A percentile compares a stretch with the other conserved stretches of the same genome.
phyloP scores from a whole-genome alignment of 1,284 basidiomycete genomes.

The Tausonia pullulans region DNA sequence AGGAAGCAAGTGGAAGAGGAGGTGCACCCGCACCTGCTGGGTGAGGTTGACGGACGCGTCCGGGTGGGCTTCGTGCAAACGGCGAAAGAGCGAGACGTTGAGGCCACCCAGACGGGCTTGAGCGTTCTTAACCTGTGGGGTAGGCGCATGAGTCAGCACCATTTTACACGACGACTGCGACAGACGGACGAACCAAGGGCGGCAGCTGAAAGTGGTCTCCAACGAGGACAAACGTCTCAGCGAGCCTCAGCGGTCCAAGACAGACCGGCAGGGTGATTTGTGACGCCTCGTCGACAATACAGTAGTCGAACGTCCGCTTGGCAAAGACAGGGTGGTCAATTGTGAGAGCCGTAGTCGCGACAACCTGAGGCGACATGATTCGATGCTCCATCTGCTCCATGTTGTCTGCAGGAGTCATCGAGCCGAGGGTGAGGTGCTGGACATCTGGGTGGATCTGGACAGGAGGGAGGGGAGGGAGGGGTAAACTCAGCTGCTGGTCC shows the following conservation, averaged over 20 bases:
- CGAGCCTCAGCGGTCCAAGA: slow-evolving; percentile 80
- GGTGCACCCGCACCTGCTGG: slow-evolving; percentile 26
- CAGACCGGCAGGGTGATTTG: slow-evolving; percentile 95
- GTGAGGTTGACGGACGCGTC: slow-evolving; percentile 68
- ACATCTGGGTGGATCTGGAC: slow-evolving; percentile 65
- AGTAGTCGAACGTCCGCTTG: slow-evolving; percentile 82
- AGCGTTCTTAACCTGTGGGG: slow-evolving; percentile 58
- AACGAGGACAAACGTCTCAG: slow-evolving; percentile 83
- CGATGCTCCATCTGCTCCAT: slow-evolving; percentile 67
- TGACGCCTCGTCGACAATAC: slow-evolving; percentile 96
- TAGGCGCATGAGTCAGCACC: background rate
- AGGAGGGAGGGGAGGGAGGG: slow-evolving; percentile 1
- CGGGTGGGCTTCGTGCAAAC: slow-evolving; percentile 75
- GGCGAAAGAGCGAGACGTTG: slow-evolving; percentile 79
- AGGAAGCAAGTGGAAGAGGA: too few relatives aligned
- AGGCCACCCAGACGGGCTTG: slow-evolving; percentile 73
- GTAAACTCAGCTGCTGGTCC: background rate
- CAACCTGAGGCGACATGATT: slow-evolving; percentile 75
- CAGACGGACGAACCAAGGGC: slow-evolving; percentile 53
- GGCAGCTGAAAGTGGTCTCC: slow-evolving; percentile 96
- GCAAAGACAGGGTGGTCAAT: slow-evolving; percentile 83
- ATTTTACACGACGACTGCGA: background rate
- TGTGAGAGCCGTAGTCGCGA: slow-evolving; percentile 88
- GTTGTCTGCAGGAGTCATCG: slow-evolving; percentile 45
- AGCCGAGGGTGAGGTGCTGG: slow-evolving; percentile 55